Evolutionary conservation across 2,329 filamentous ascomycete species (phyloP), one percentile per base, ranked within the genome.

Genomic region (Ceratocystis colombiana): DNA sequence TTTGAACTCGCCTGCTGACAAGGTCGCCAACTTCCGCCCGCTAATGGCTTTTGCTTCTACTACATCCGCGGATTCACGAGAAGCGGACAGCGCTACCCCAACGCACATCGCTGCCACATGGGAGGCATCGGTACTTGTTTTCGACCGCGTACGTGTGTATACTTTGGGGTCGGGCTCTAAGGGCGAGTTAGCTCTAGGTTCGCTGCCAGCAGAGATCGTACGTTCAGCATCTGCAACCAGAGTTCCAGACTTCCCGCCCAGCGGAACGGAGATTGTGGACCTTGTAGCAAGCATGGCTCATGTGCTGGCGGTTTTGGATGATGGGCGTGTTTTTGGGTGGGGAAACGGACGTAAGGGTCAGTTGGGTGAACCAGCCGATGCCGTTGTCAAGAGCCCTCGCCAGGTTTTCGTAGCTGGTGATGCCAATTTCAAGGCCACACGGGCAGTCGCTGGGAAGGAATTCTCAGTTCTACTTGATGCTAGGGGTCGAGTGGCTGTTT

Each of bases 271-370:
- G n/a, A 74, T 96, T 3, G 75, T 83, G 1, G 82, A 87, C 67
- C 73, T 96, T 30, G 79, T 86, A 1, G 88, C 89, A 10, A 85
- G 88, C 41, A 88, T 96, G 79, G 85, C 84, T 25, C 94, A 99
- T 73, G 84, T 85, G 0, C 82, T 95, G 17, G 84, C 79, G 1
- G 82, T 96, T 0, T 76, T 96, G 2, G 82, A 82, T 55, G 87
- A 88, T 72, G 93, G 92, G 0, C 81, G 88, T 17, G 86, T 87
- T 1, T 96, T 88, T 73, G 92, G 90, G 1, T 97, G 93, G 93
- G 94, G 94, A 0, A 89, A 85, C 71, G 87, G 88, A 15, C 83
- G 90, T 28, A 94, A 96, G 73, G 89, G 89, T 0, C 93, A 99
- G 73, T 77, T 96, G 0, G 92, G 91, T 0, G 75, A 78, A 53